Base-by-base conservation (phyloP, 441 rosid species). In the Dalechampia spathulata region DNA sequence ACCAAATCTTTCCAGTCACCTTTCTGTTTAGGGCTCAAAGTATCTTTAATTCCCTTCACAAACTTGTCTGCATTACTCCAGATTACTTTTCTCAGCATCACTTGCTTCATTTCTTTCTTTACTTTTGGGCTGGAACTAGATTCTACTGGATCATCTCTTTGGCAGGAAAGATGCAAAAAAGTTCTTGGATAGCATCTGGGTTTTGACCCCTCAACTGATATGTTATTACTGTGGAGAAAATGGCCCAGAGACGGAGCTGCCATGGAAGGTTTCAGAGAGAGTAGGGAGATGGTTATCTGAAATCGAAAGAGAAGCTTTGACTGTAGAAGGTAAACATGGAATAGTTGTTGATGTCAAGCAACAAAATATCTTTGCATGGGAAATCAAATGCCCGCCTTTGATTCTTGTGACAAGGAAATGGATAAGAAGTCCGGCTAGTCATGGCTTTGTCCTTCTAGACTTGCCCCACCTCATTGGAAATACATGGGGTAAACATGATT, bases 1-100 rank as follows among this genome's bases (percentile, higher is more conserved):
- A 74, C 69, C 52, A 83, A 32, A 65, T 90, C 96, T 64, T 83
- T 90, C 76, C 87, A 74, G 36, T 83, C 94, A 37, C 98, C 98
- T 72, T 83, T 79, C 43, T 51, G 73, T 65, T 77, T 70, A 6
- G 89, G 94, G 55, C 81, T 80, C 75, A 78, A 62, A 22, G 14
- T 63, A 54, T 67, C 69, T 71, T 65, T 75, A 64, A 83, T 52
- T 2, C 61, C 71, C 51, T 58, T 63, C 28, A 80, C 77, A 32
- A 77, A 42, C 52, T 65, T 77, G 62, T 61, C 62, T 0, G 59
- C 62, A 49, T 62, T 52, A 0, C 19, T 44, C 6, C 63, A 16
- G 23, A 68, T 23, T 48, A 59, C 67, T 25, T 60, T 51, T 12
- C 54, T 13, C 38, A 44, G 25, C 39, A 49, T 58, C 13, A 52